Base-by-base conservation (phyloP, 768 basidiomycete genomes). In the Rhizopogon salebrosus region DNA sequence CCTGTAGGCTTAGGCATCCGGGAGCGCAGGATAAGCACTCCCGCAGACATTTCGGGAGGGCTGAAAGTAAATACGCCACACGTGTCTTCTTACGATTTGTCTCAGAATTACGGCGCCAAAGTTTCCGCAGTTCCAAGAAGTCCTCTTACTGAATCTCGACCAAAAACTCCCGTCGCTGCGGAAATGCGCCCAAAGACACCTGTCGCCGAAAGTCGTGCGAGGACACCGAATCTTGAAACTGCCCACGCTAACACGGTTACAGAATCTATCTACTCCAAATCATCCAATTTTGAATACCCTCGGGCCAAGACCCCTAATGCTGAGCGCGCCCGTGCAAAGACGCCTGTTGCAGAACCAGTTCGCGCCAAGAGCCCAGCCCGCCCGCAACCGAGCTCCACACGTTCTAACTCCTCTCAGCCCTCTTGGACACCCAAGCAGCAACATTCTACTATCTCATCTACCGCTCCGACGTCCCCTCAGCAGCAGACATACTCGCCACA, bases 1-100 rank as follows among this genome's bases (percentile, higher is more conserved):
- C 35, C 51, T 5, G 34, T 54, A 20, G 51, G 56, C 18, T 49
- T 48, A 7, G 72, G 67, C 49, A 64, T 62, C 52, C 73, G 81
- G 34, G 78, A 80, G 55, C 75, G 80, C 48, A 80, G 76, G 11
- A 72, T 74, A 46, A 84, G 79, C 58, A 78, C 76, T 5, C 76
- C 80, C 0, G 61, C 58, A n/a, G 57, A 54, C 4, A 49, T 51
- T 18, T 53, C 60, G 13, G 46, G 39, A 24, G 65, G 63, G 39
- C 55, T 56, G 34, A 61, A 57, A 31, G 53, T 39, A 34, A n/a
- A 34, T 9, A 56, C 62, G 13, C 60, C 65, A 2, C 10, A 37
- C 4, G 31, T 57, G 39, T 9, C 63, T 45, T 60, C 54, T 1
- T 57, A 46, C 7, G 54, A 60, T 10, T 9, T 56, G 4, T 54